phyloP scores from a whole-genome alignment of 139 green algal species.

The Micromonas pusilla region DNA sequence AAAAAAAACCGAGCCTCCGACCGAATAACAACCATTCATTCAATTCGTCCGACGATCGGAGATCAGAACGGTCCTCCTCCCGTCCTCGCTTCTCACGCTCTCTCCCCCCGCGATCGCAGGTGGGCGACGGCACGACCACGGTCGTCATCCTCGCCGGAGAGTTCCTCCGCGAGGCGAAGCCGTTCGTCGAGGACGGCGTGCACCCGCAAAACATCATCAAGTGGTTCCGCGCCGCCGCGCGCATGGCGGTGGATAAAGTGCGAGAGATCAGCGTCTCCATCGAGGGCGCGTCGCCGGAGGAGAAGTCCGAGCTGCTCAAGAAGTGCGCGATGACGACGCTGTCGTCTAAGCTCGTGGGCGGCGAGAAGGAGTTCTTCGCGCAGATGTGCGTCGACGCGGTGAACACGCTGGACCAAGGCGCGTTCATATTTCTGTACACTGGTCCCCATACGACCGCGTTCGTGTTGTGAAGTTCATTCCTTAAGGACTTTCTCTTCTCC shows the following conservation, averaged over 20 bases:
- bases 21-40: no score
- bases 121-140: slow-evolving; percentile 96
- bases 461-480: no score
- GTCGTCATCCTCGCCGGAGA: slow-evolving; percentile 94
- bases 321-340: slow-evolving; percentile 91
- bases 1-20: no score
- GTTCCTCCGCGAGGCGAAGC: slow-evolving; percentile 87
- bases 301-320: slow-evolving; percentile 71
- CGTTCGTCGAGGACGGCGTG: slow-evolving; percentile 94
- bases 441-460: no score
- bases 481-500: no score
- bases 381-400: slow-evolving; percentile 95
- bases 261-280: slow-evolving; percentile 75
- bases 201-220: slow-evolving; percentile 89
- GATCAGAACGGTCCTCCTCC: not conserved
- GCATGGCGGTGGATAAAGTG: slow-evolving; percentile 67
- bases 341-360: slow-evolving; percentile 91
- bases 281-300: slow-evolving; percentile 53
- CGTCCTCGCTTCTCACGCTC: slow-evolving; percentile 41
- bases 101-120: no score
- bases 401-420: slow-evolving; percentile 29
- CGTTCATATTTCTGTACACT: no score
- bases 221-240: slow-evolving; percentile 69
- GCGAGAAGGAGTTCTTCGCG: slow-evolving; percentile 96
- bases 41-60: not conserved